A percentile compares a stretch with the other conserved stretches of the same genome.
Conservation (phyloP, 2,329 filamentous ascomycete genomes). For the Fusarium sp. region DNA sequence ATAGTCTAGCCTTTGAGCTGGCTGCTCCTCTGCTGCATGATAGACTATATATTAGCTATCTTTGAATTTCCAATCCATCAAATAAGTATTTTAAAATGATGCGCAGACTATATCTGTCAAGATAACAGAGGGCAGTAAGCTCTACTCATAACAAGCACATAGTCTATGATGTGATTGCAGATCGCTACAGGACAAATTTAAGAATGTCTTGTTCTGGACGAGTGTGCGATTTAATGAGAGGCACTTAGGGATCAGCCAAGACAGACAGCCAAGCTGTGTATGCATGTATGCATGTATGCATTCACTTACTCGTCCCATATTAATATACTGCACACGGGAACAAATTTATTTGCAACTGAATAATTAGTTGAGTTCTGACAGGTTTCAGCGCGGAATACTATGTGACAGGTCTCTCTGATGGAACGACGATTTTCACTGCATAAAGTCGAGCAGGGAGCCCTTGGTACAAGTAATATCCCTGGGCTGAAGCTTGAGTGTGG, state of each 20-base stretch:
- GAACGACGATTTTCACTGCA: slow-evolving; percentile 18
- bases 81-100: no score
- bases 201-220: slow-evolving; percentile 21
- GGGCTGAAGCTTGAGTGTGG: slow-evolving; percentile 43
- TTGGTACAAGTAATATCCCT: slow-evolving; percentile 37
- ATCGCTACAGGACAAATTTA: slow-evolving; percentile 2
- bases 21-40: no score
- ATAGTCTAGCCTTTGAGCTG: no score
- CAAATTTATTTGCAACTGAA: background rate
- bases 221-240: slow-evolving; percentile 1
- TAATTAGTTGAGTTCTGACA: slow-evolving; percentile 2
- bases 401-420: slow-evolving; percentile 7
- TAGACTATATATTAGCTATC: no score
- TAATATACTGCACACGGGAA: slow-evolving; percentile 2
- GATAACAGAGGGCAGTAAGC: background rate
- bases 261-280: slow-evolving; percentile 18
- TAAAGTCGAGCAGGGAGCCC: slow-evolving; percentile 28
- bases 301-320: slow-evolving; percentile 14
- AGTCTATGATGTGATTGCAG: background rate
- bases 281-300: background rate
- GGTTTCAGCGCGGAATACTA: background rate
- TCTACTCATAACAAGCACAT: background rate
- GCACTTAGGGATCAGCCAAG: slow-evolving; percentile 14
- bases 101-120: no score
- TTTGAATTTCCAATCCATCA: no score